Percentiles rank a stretch among this genome's conserved stretches.
Evolutionary conservation across 768 basidiomycete genomes (phyloP).

Genomic region (Tricholoma terreum): DNA sequence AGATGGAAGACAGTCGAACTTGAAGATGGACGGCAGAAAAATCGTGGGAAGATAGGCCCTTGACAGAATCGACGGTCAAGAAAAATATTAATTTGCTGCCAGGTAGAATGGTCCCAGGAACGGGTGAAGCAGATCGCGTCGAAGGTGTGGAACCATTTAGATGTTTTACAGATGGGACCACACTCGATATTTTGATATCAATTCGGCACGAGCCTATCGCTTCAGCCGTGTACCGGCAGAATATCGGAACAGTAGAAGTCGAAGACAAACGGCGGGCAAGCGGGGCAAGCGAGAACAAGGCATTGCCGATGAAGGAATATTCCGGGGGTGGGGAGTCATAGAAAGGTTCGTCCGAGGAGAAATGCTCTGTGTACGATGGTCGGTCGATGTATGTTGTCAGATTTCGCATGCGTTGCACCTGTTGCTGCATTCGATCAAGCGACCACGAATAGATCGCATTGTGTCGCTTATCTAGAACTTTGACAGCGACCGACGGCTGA

Average conservation of each 20-base stretch:
- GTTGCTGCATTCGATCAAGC: conserved; percentile 81
- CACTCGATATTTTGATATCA: conserved; percentile 76
- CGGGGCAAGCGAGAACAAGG: conserved; percentile 76
- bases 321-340: conserved; percentile 84
- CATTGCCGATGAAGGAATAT: conserved; percentile 92
- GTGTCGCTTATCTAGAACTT: conserved; percentile 86
- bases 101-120: conserved; percentile 59
- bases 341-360: conserved; percentile 91
- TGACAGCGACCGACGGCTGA: conserved; percentile 84
- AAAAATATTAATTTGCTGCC: conserved; percentile 85
- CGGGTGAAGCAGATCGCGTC: conserved; percentile 75
- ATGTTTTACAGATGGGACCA: conserved; percentile 59
- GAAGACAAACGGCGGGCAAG: conserved; percentile 75
- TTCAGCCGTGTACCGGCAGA: conserved; percentile 91
- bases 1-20: conserved; percentile 82
- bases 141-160: conserved; percentile 59
- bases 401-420: conserved; percentile 91
- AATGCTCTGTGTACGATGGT: conserved; percentile 92
- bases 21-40: conserved; percentile 86
- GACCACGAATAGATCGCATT: conserved; percentile 92
- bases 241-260: conserved; percentile 78
- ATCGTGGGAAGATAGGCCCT: conserved; percentile 87
- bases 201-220: conserved; percentile 94
- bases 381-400: conserved; percentile 86
- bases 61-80: conserved; percentile 81